Conservation (phyloP, 345 rosid genomes). For the Punica granatum region DNA sequence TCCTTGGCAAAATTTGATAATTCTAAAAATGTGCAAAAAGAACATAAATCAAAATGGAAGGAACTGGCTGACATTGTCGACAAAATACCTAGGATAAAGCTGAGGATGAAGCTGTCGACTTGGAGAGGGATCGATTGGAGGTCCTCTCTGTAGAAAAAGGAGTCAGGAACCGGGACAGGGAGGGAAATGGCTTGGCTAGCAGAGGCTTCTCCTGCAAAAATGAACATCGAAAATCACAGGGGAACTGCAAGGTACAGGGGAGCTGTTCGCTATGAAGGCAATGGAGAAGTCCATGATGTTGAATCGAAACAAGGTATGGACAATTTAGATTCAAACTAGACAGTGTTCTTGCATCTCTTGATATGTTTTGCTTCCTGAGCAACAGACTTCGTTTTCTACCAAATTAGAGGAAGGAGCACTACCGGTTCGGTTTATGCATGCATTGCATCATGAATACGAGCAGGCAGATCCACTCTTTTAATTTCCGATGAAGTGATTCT, state of each 20-base stretch:
- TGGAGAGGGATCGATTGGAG: no score
- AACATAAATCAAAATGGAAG: no score
- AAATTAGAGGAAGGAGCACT: not conserved
- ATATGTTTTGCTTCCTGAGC: not conserved
- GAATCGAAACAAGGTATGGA: conserved; percentile 79
- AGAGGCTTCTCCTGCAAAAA: no score
- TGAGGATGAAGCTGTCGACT: no score
- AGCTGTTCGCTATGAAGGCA: conserved; percentile 92
- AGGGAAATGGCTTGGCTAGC: no score
- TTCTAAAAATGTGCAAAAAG: no score
- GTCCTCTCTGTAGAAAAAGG: no score
- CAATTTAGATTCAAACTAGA: not conserved
- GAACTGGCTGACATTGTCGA: no score
- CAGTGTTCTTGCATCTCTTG: not conserved
- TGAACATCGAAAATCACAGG: no score
- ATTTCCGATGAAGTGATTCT: not conserved
- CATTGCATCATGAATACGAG: not conserved
- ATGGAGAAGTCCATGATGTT: conserved; percentile 88
- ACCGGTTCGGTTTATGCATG: not conserved
- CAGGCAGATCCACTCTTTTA: not conserved
- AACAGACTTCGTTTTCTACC: not conserved
- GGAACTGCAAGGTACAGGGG: conserved; percentile 68
- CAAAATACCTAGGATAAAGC: no score
- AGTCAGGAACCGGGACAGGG: no score
- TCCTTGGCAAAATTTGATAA: no score